Evolutionary conservation across 345 rosid species (phyloP).

Genomic region (Abelmoschus esculentus): DNA sequence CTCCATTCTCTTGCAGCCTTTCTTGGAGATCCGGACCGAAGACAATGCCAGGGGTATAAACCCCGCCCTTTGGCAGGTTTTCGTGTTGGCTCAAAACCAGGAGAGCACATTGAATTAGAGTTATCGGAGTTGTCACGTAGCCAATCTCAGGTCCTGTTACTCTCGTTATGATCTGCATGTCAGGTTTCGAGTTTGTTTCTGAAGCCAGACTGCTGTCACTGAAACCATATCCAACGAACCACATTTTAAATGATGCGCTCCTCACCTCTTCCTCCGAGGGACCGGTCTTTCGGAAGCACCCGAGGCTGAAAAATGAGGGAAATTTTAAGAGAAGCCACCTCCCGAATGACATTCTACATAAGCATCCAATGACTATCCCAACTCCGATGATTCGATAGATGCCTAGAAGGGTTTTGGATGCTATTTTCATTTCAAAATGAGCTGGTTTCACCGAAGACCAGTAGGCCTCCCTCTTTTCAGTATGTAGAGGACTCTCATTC

Average conservation of each 20-base stretch:
- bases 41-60: slow-evolving; percentile 66
- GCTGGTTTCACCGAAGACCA: slow-evolving; percentile 72
- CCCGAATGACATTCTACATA: slow-evolving; percentile 46
- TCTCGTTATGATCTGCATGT: slow-evolving; percentile 61
- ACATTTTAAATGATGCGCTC: slow-evolving; percentile 79
- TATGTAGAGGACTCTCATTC: slow-evolving; percentile 53
- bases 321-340: slow-evolving; percentile 78
- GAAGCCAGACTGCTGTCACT: slow-evolving; percentile 42
- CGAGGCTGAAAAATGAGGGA: slow-evolving; percentile 80
- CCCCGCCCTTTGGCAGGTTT: slow-evolving; percentile 67
- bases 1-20: slow-evolving; percentile 60
- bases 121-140: slow-evolving; percentile 66
- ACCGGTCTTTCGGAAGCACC: slow-evolving; percentile 71
- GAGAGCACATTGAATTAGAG: slow-evolving; percentile 62
- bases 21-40: slow-evolving; percentile 74
- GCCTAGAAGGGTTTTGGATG: slow-evolving; percentile 53
- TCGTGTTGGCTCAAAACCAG: slow-evolving; percentile 46
- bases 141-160: slow-evolving; percentile 85
- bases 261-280: slow-evolving; percentile 75
- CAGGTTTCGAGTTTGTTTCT: slow-evolving; percentile 39
- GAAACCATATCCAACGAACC: slow-evolving; percentile 76
- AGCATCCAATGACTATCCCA: slow-evolving; percentile 54
- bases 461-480: slow-evolving; percentile 49
- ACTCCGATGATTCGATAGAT: slow-evolving; percentile 36
- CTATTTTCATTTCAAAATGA: slow-evolving; percentile 72